Percentiles rank a stretch among this genome's conserved stretches.
These are phyloP conservation scores for Cyberlindnera bimundalis DNA, from an alignment of 805 yeast species.

Conservation along the genomic window DNA sequence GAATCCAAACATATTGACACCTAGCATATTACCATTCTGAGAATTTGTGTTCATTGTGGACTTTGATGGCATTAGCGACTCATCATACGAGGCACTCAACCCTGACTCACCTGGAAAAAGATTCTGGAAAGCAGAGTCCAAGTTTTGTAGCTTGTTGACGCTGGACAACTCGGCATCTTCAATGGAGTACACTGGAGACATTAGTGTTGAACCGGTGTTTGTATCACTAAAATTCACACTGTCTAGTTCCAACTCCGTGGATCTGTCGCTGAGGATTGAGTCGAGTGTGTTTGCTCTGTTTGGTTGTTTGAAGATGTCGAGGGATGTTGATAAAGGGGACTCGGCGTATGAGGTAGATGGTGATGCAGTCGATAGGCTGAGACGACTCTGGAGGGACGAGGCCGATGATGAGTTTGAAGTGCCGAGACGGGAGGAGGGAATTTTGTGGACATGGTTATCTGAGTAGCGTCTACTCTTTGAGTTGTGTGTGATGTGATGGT, in stretches of 20 bases:
- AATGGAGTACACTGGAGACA: constrained; percentile 21
- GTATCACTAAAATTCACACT: constrained; percentile 18
- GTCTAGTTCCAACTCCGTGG: constrained; percentile 14
- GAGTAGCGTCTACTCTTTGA: constrained; percentile 17
- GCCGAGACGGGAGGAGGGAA: constrained; percentile 5
- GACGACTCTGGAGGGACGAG: constrained; percentile 18
- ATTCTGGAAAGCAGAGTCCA: constrained; percentile 10
- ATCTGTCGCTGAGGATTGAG: constrained; percentile 10
- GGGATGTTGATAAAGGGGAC: constrained; percentile 16
- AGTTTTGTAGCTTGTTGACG: background rate
- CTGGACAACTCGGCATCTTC: constrained; percentile 2
- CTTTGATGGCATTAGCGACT: background rate
- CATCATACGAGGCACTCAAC: background rate
- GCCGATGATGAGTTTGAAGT: constrained; percentile 10
- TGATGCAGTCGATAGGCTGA: constrained; percentile 11
- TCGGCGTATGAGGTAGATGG: constrained; percentile 14
- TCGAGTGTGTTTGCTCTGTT: constrained; percentile 12
- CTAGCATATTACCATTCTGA: background rate
- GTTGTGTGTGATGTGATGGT: constrained; percentile 9
- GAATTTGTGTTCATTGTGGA: background rate
- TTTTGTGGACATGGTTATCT: constrained; percentile 23
- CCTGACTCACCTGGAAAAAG: constrained; percentile 6
- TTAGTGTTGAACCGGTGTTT: constrained; percentile 15
- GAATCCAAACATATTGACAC: constrained; percentile 9
- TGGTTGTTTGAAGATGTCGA: constrained; percentile 17